phyloP scores from a whole-genome alignment of 768 basidiomycete genomes.

The Paxillus rubicundulus region DNA sequence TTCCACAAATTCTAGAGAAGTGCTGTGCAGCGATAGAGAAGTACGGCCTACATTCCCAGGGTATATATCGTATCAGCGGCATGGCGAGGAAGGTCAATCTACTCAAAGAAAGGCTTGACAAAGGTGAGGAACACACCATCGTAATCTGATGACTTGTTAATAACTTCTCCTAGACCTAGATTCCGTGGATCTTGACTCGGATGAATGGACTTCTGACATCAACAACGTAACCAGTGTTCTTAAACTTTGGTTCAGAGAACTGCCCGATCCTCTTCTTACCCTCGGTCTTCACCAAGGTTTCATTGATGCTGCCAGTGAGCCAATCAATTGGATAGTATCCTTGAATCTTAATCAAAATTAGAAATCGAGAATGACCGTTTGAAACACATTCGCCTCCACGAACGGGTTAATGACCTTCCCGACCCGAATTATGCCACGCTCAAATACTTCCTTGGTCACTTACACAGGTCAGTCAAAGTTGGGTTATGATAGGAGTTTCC shows the following conservation, averaged over 20 bases:
- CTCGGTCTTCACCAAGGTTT: slow-evolving; percentile 83
- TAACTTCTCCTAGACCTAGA: slow-evolving; percentile 63
- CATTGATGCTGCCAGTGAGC: slow-evolving; percentile 91
- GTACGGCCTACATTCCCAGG: slow-evolving; percentile 78
- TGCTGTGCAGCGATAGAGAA: slow-evolving; percentile 92
- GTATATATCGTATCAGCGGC: slow-evolving; percentile 93
- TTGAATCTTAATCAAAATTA: slow-evolving; percentile 27
- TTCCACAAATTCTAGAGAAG: slow-evolving; percentile 83
- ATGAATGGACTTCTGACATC: slow-evolving; percentile 93
- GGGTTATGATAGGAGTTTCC: background rate
- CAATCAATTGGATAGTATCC: background rate
- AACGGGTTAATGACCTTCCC: slow-evolving; percentile 95
- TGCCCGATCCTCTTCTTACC: slow-evolving; percentile 92
- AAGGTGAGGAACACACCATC: slow-evolving; percentile 48
- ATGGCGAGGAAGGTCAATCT: slow-evolving; percentile 83
- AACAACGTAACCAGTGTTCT: slow-evolving; percentile 93
- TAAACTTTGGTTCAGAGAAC: slow-evolving; percentile 94
- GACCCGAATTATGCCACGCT: slow-evolving; percentile 98
- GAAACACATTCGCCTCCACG: slow-evolving; percentile 93
- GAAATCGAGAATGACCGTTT: slow-evolving; percentile 93
- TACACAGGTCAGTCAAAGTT: slow-evolving; percentile 64
- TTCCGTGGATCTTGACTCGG: slow-evolving; percentile 77
- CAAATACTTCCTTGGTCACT: slow-evolving; percentile 92
- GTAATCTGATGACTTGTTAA: slow-evolving; percentile 20
- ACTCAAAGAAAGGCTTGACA: slow-evolving; percentile 81